These are phyloP conservation scores for Nannizziopsis arthrosporioides DNA, from an alignment of 2,329 filamentous ascomycete genomes.

Conservation along the genomic window DNA sequence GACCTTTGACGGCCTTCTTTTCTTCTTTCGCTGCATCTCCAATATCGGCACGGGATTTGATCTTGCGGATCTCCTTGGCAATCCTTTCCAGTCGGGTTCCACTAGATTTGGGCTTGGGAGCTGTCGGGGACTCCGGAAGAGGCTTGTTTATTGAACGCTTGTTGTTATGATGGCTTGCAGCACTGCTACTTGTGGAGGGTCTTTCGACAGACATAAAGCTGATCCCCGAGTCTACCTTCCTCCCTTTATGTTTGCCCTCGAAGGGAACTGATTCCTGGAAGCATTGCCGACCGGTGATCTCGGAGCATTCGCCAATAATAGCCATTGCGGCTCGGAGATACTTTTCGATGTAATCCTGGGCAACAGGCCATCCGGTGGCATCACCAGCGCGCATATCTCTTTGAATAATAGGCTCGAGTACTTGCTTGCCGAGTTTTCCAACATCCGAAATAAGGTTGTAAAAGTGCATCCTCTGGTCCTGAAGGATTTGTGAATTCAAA, in stretches of 20 bases:
- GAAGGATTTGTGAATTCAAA: slow-evolving; percentile 42
- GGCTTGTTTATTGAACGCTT: slow-evolving; percentile 15
- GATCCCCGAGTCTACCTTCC: slow-evolving; percentile 54
- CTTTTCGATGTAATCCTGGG: slow-evolving; percentile 42
- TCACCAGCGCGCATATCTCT: slow-evolving; percentile 43
- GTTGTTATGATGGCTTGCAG: slow-evolving; percentile 19
- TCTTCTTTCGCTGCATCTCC: slow-evolving; percentile 28
- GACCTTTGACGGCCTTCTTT: slow-evolving; percentile 18
- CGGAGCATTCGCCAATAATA: slow-evolving; percentile 49
- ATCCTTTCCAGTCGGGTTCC: slow-evolving; percentile 49
- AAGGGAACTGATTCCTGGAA: slow-evolving; percentile 22
- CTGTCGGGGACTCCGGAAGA: slow-evolving; percentile 7
- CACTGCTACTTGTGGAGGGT: slow-evolving; percentile 30
- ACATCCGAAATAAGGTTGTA: slow-evolving; percentile 51
- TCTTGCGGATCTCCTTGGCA: slow-evolving; percentile 47
- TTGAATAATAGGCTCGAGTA: slow-evolving; percentile 43
- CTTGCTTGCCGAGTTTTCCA: slow-evolving; percentile 41
- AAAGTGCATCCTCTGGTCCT: slow-evolving; percentile 48
- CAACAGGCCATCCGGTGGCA: slow-evolving; percentile 44
- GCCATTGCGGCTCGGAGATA: slow-evolving; percentile 49
- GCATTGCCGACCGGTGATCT: slow-evolving; percentile 37
- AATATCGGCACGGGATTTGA: slow-evolving; percentile 45
- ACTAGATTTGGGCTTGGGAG: slow-evolving; percentile 33
- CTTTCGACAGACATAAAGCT: slow-evolving; percentile 41
- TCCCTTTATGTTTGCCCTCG: slow-evolving; percentile 31